Base-by-base conservation (phyloP, 2,329 filamentous ascomycete species). In the Daldinia eschscholtzii region DNA sequence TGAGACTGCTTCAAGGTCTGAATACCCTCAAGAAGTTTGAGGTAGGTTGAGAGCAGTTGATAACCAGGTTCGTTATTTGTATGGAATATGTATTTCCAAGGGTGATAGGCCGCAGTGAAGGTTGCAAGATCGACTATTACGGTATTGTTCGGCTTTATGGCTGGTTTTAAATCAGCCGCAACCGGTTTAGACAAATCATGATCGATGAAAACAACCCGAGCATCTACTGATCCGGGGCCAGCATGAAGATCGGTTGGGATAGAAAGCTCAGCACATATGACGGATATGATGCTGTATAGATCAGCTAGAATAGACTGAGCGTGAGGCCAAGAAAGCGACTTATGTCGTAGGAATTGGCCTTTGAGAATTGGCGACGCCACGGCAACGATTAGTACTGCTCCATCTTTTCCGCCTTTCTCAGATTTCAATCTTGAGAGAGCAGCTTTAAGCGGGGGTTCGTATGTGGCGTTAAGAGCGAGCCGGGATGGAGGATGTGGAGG, bases 231-330 rank as follows among this genome's bases (percentile, higher is more conserved):
- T 52, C 89, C 89, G 0, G 88, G 85, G 39, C 88, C 88, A 13
- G 81, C 83, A 46, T 81, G 80, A 6, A 82, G 87, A 83, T 80
- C 93, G 78, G 79, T 92, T 81, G 79, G 91, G 81, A 82, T 85
- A 53, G 82, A 83, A 55, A 88, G 83, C 71, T 89, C 85, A 12
- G 90, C 88, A 70, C 91, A 93, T n/a, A 93, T 83, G 52, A 90
- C 82, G 37, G 91, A 91, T 63, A 96, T 83, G 57, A 98, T 85
- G 74, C 90, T 89, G 84, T 98, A 98, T 26, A 97, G 78, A 28
- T 88, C 87, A 2, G 92, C 92, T 23, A 98, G 81, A 4, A 95
- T 83, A n/a, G 86, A 84, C 79, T 97, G 93, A 0, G 90, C 87
- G n/a, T 85, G 81, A 37, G 84, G 77, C 86, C 94, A 97, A 18